Conservation (phyloP, 2,329 filamentous ascomycete genomes). For the Epichloe sp. region DNA sequence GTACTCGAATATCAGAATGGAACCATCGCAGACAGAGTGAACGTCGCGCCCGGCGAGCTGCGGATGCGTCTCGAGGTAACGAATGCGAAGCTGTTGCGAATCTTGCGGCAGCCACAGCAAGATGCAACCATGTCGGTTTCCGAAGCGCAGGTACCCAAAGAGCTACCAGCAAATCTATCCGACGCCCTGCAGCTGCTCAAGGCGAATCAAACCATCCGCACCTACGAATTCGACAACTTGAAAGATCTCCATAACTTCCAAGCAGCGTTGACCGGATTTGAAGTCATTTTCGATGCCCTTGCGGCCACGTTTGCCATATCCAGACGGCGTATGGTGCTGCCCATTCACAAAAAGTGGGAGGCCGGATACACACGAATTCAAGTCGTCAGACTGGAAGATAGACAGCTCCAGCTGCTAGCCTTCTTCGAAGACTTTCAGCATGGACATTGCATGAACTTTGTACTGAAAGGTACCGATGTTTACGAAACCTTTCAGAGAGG, state of each 20-base stretch:
- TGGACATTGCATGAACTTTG: constrained; percentile 79
- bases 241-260: constrained; percentile 68
- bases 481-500: constrained; percentile 57
- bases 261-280: constrained; percentile 64
- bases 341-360: constrained; percentile 91
- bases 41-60: constrained; percentile 64
- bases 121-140: constrained; percentile 67
- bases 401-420: constrained; percentile 62
- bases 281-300: constrained; percentile 59
- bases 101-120: constrained; percentile 60
- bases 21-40: constrained; percentile 71
- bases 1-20: constrained; percentile 65
- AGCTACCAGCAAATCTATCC: constrained; percentile 48
- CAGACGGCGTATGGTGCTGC: constrained; percentile 75
- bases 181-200: constrained; percentile 49
- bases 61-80: constrained; percentile 52
- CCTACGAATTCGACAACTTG: constrained; percentile 53
- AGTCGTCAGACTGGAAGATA: constrained; percentile 58
- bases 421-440: constrained; percentile 85
- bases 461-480: constrained; percentile 69
- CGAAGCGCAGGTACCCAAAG: constrained; percentile 49
- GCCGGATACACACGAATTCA: constrained; percentile 69
- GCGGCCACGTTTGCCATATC: constrained; percentile 70
- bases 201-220: constrained; percentile 52
- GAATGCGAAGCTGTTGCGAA: constrained; percentile 46